Percentiles rank a stretch among this genome's conserved stretches.
Evolutionary conservation across 73 alveolate genomes (phyloP).

Genomic region (Effrenium voratum): DNA sequence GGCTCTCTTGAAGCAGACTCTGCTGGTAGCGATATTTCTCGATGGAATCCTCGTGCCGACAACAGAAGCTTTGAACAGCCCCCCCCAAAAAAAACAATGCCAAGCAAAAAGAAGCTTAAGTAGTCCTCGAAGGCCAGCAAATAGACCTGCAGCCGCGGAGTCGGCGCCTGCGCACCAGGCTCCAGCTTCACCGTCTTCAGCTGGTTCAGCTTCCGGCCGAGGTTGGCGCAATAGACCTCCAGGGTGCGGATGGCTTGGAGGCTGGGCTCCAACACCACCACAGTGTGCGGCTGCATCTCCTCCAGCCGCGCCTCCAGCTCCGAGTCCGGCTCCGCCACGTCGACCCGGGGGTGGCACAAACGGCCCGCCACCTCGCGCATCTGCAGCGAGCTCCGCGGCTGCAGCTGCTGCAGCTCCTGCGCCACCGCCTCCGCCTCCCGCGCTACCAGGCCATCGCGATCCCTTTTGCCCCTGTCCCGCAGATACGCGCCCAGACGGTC

Average conservation of each 20-base stretch:
- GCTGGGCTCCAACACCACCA: conserved; percentile 60
- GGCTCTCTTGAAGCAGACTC: conserved; percentile 47
- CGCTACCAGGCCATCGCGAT: conserved; percentile 20
- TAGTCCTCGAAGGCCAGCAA: conserved; percentile 45
- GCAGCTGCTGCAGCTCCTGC: conserved; percentile 54
- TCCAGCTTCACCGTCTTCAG: conserved; percentile 2
- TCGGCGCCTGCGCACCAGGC: neutral
- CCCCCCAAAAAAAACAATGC: no score
- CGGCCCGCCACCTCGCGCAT: conserved; percentile 47
- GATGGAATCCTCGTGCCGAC: no score
- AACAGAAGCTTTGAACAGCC: no score
- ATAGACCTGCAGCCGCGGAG: conserved; percentile 13
- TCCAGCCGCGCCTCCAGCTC: conserved; percentile 75
- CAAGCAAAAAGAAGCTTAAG: no score
- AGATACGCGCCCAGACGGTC: conserved; percentile 71
- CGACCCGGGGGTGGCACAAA: conserved; percentile 70
- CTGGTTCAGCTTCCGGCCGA: neutral
- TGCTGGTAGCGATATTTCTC: conserved; percentile 52
- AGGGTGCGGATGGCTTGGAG: conserved; percentile 85
- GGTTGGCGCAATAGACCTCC: conserved; percentile 63
- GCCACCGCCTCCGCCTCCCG: conserved; percentile 54
- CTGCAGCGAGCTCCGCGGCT: conserved; percentile 10
- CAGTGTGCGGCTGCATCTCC: conserved; percentile 69
- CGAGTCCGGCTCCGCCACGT: conserved; percentile 65
- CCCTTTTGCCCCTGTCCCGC: neutral